Evolutionary conservation across 2,329 filamentous ascomycete genomes (phyloP).

Genomic region (Kalaharituber pfeilii): DNA sequence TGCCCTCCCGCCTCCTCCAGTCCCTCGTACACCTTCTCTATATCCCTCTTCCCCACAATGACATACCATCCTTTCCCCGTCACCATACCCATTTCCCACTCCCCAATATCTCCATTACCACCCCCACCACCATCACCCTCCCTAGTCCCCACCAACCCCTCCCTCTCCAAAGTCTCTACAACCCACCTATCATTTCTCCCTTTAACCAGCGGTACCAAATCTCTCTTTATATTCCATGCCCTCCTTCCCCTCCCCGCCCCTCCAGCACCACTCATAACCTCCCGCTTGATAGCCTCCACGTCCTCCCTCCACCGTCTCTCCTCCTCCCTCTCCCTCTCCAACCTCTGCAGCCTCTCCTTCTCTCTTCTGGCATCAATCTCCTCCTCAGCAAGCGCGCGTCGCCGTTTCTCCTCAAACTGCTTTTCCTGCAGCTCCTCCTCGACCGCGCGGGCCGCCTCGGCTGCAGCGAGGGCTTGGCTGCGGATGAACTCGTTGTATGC

Average conservation of each 20-base stretch:
- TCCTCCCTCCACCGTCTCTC: conserved; percentile 28
- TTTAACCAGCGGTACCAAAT: conserved; percentile 22
- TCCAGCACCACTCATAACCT: conserved; percentile 21
- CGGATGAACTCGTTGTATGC: conserved; percentile 36
- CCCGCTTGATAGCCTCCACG: conserved; percentile 16
- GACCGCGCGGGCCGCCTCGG: conserved; percentile 29
- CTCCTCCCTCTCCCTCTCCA: conserved; percentile 26
- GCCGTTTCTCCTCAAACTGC: conserved; percentile 28
- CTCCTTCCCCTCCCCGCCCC: conserved; percentile 19
- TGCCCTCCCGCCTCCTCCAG: conserved; percentile 21
- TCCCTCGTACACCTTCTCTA: conserved; percentile 22
- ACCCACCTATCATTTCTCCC: conserved; percentile 10
- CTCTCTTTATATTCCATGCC: conserved; percentile 23
- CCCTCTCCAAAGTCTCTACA: conserved; percentile 5
- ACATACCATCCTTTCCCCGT: conserved; percentile 15
- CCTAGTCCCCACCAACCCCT: conserved; percentile 8
- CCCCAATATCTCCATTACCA: too few relatives aligned
- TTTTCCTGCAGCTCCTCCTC: conserved; percentile 32
- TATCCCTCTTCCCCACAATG: conserved; percentile 6
- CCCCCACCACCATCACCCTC: neutral
- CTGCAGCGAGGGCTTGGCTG: conserved; percentile 32
- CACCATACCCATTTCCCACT: conserved; percentile 19
- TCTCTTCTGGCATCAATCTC: conserved; percentile 27
- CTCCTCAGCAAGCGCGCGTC: conserved; percentile 30
- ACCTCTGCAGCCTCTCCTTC: conserved; percentile 21